These are phyloP conservation scores for Marchantia paleacea DNA, from an alignment of 225 moss, liverwort and hornwort genomes.

Conservation along the genomic window DNA sequence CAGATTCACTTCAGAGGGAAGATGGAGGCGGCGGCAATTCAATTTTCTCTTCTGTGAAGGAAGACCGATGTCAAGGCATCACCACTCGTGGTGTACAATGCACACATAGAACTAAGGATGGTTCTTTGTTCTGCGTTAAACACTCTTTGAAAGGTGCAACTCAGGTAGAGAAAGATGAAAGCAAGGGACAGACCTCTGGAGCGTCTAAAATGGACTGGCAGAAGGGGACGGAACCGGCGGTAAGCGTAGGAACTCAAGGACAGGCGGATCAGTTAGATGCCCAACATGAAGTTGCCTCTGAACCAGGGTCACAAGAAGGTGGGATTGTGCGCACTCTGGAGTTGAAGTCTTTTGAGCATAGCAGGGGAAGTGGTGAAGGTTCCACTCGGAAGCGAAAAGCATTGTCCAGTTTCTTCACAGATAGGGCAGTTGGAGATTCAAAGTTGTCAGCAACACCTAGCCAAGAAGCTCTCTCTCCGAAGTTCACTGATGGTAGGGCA, in stretches of 20 bases:
- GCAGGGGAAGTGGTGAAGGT: conserved; percentile 17
- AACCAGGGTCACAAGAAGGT: conserved; percentile 5
- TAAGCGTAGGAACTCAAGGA: not conserved
- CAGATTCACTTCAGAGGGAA: not conserved
- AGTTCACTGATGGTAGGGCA: conserved; percentile 16
- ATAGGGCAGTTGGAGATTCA: conserved; percentile 8
- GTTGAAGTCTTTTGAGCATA: conserved; percentile 3
- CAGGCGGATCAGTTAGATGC: conserved; percentile 7
- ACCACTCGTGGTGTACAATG: conserved; percentile 66
- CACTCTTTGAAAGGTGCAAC: conserved; percentile 42
- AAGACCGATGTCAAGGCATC: conserved; percentile 62
- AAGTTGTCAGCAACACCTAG: conserved; percentile 11
- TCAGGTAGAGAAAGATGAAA: conserved; percentile 42
- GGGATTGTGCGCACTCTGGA: conserved; percentile 20
- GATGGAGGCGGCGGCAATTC: not conserved
- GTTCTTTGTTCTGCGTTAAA: conserved; percentile 48
- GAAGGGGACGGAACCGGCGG: conserved; percentile 1
- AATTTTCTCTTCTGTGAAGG: conserved; percentile 10
- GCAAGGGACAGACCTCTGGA: conserved; percentile 40
- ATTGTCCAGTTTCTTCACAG: conserved; percentile 22
- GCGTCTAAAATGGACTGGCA: conserved; percentile 16
- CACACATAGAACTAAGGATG: conserved; percentile 63
- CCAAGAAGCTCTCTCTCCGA: conserved; percentile 16
- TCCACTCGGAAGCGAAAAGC: conserved; percentile 34
- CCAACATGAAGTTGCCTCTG: not conserved